Percentiles rank a stretch among this genome's conserved stretches.
Evolutionary conservation across 2,329 filamentous ascomycete genomes (phyloP).

Genomic region (Clonostachys rosea): DNA sequence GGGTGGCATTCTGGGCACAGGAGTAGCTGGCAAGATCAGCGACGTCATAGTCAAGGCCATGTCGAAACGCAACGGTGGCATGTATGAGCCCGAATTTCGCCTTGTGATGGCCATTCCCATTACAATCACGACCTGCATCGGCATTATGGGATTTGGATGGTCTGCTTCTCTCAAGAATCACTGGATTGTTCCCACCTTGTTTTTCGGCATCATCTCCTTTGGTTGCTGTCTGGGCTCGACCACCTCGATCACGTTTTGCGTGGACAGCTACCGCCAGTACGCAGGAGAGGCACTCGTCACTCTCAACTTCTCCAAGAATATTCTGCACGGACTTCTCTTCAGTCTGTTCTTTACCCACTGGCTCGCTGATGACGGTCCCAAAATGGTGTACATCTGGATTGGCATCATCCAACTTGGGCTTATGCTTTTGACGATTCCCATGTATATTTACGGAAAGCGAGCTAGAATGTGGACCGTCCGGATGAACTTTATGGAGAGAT

Average conservation of each 20-base stretch:
- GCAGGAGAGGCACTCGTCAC: constrained; percentile 93
- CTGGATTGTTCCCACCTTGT: constrained; percentile 90
- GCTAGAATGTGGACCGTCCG: constrained; percentile 91
- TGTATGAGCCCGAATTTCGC: constrained; percentile 93
- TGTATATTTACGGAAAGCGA: constrained; percentile 92
- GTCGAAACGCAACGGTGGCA: constrained; percentile 79
- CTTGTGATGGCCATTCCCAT: constrained; percentile 85
- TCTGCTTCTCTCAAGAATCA: constrained; percentile 67
- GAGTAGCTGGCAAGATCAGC: constrained; percentile 81
- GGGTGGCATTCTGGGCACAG: constrained; percentile 85
- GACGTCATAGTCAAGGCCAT: constrained; percentile 81
- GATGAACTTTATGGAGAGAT: constrained; percentile 81
- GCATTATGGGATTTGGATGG: constrained; percentile 97
- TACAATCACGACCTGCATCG: constrained; percentile 71
- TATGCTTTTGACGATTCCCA: constrained; percentile 73
- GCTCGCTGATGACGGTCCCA: constrained; percentile 71
- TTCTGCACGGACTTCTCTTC: constrained; percentile 87
- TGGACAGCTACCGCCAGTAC: constrained; percentile 90
- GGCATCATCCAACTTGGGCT: constrained; percentile 80
- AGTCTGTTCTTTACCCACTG: constrained; percentile 83
- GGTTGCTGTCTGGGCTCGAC: constrained; percentile 88
- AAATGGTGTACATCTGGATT: constrained; percentile 74
- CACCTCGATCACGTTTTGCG: constrained; percentile 88
- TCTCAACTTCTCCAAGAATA: constrained; percentile 90
- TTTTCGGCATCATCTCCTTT: constrained; percentile 90